A percentile compares a stretch with the other conserved stretches of the same genome.
phyloP scores from a whole-genome alignment of 2,329 filamentous ascomycete species.

The Penicillium sp. region DNA sequence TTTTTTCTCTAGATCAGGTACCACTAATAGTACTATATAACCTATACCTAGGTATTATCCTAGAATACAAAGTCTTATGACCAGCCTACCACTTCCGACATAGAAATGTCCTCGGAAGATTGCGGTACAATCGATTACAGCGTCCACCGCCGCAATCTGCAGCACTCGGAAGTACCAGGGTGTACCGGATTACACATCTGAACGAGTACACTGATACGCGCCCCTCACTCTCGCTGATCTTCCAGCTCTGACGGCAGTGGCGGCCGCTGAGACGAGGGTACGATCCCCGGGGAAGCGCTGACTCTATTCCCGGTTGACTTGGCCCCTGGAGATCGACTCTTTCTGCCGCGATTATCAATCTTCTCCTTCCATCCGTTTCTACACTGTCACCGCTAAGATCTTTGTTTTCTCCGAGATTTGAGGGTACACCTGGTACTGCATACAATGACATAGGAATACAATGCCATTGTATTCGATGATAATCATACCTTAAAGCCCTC shows the following conservation, averaged over 20 bases:
- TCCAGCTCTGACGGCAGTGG: slow-evolving; percentile 22
- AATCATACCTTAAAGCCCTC: not conserved
- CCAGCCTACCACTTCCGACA: not conserved
- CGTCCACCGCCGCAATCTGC: not conserved
- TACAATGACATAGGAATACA: not conserved
- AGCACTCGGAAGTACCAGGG: not conserved
- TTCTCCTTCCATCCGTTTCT: slow-evolving; percentile 17
- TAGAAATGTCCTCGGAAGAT: not conserved
- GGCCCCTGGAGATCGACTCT: slow-evolving; percentile 1
- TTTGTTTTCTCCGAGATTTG: no score
- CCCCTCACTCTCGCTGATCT: slow-evolving; percentile 14
- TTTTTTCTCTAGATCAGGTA: slow-evolving; percentile 5
- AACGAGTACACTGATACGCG: not conserved
- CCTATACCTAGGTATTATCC: no score
- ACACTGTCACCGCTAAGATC: slow-evolving; percentile 10
- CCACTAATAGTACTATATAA: not conserved
- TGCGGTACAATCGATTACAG: not conserved
- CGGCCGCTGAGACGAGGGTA: slow-evolving; percentile 13
- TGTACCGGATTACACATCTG: slow-evolving; percentile 9
- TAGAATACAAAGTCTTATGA: not conserved
- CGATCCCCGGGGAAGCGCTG: slow-evolving; percentile 7
- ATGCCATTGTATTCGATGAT: not conserved
- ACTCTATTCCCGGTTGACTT: slow-evolving; percentile 1
- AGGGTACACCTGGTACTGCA: no score
- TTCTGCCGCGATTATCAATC: slow-evolving; percentile 14